phyloP scores from a whole-genome alignment of 1,284 basidiomycete species.

The Rhizoctonia solani region DNA sequence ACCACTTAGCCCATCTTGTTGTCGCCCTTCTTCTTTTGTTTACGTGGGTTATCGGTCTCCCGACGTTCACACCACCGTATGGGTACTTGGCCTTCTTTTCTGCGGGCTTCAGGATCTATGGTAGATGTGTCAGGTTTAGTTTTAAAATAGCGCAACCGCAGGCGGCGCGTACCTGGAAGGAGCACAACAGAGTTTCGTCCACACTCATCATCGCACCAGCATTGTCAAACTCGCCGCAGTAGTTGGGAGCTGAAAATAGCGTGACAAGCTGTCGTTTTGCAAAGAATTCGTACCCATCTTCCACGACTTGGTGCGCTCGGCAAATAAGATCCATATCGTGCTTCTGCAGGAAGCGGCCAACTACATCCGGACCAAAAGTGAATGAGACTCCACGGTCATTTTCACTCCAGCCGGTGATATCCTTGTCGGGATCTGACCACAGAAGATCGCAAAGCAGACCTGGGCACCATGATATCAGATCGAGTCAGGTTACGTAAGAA shows the following conservation, averaged over 20 bases:
- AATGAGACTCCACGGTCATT: slow-evolving; percentile 98
- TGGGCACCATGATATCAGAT: slow-evolving; percentile 43
- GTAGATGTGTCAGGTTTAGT: not conserved
- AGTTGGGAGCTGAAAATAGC: slow-evolving; percentile 97
- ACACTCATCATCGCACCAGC: slow-evolving; percentile 99
- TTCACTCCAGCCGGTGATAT: slow-evolving; percentile 99
- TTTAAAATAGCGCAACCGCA: not conserved
- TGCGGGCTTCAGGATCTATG: slow-evolving; percentile 94
- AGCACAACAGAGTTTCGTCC: slow-evolving; percentile 95
- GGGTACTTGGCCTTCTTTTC: slow-evolving; percentile 98
- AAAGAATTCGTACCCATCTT: slow-evolving; percentile 99
- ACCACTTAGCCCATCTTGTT: slow-evolving; percentile 29
- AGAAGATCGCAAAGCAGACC: slow-evolving; percentile 94
- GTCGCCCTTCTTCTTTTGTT: slow-evolving; percentile 75
- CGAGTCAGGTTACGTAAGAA: not conserved
- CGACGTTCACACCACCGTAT: slow-evolving; percentile 79
- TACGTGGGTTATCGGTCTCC: slow-evolving; percentile 78
- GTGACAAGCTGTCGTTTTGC: slow-evolving; percentile 97
- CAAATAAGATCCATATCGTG: slow-evolving; percentile 99
- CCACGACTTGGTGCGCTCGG: slow-evolving; percentile 98
- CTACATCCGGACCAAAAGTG: slow-evolving; percentile 98
- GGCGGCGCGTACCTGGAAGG: slow-evolving; percentile 89
- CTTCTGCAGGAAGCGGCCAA: slow-evolving; percentile 97
- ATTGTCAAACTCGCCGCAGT: slow-evolving; percentile 98
- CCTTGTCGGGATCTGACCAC: slow-evolving; percentile 99